Evolutionary conservation across 257 asterid species (phyloP).

Genomic region (Coffea eugenioides): DNA sequence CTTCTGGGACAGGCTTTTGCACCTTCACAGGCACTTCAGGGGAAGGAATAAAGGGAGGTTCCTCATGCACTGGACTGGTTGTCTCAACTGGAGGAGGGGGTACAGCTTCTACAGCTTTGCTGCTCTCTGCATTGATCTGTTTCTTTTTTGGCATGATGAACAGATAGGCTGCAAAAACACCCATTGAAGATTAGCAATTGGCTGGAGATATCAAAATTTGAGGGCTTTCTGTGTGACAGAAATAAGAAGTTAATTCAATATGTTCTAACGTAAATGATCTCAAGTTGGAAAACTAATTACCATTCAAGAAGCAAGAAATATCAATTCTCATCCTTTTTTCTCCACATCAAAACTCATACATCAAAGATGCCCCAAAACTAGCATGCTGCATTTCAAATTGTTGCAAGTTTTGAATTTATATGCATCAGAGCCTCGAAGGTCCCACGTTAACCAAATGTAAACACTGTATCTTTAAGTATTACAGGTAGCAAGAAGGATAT

Average conservation of each 20-base stretch:
- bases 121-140: conserved; percentile 33
- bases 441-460: neutral
- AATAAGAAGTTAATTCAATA: neutral
- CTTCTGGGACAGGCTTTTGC: conserved; percentile 47
- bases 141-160: conserved; percentile 52
- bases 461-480: neutral
- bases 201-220: neutral
- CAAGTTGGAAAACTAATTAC: neutral
- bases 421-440: neutral
- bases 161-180: conserved; percentile 51
- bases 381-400: neutral
- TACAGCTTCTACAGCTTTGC: conserved; percentile 31
- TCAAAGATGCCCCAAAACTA: neutral
- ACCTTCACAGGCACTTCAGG: conserved; percentile 37
- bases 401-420: neutral
- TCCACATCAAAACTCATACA: neutral
- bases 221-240: neutral
- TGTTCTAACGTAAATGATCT: neutral
- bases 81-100: conserved; percentile 37
- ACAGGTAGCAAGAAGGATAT: neutral
- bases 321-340: neutral
- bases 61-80: conserved; percentile 30
- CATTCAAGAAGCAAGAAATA: neutral
- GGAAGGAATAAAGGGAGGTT: conserved; percentile 37
- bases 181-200: neutral